Evolutionary conservation across 2,329 filamentous ascomycete species (phyloP).

Genomic region (Pseudogymnoascus sp.): DNA sequence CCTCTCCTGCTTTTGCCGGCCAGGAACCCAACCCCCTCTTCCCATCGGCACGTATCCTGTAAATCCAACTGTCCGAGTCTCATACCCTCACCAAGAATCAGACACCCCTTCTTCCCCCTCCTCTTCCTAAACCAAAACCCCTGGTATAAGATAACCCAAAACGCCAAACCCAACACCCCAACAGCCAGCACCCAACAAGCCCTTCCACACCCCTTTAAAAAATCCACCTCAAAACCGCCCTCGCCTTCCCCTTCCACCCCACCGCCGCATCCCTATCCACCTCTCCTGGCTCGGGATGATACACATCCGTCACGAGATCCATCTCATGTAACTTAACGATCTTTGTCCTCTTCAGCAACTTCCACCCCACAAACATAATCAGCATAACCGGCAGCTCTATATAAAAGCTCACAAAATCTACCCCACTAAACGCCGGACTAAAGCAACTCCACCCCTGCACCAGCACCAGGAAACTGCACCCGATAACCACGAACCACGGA

Average conservation of each 20-base stretch:
- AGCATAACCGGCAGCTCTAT: constrained; percentile 54
- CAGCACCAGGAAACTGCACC: constrained; percentile 52
- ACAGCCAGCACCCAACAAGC: too few species aligned
- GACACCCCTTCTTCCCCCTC: too few species aligned
- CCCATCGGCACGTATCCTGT: background rate
- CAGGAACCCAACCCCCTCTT: background rate
- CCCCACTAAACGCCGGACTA: constrained; percentile 46
- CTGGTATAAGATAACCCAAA: background rate
- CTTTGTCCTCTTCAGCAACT: constrained; percentile 38
- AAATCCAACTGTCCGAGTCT: background rate
- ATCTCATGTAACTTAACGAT: constrained; percentile 38
- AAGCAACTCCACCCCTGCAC: constrained; percentile 58
- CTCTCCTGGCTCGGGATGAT: constrained; percentile 22
- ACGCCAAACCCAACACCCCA: background rate
- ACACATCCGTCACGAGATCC: constrained; percentile 43
- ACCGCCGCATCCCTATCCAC: constrained; percentile 21
- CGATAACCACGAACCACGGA: constrained; percentile 45
- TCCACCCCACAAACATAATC: constrained; percentile 48
- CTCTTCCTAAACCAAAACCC: background rate
- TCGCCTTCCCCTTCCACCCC: constrained; percentile 21
- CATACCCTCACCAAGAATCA: background rate
- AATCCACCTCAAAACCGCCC: constrained; percentile 23
- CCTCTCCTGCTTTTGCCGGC: background rate
- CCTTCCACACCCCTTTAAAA: constrained; percentile 16
- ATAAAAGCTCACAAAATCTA: constrained; percentile 57